A percentile compares a stretch with the other conserved stretches of the same genome.
Conservation (phyloP, 495 filamentous ascomycete species). For the Podospora appendiculata region DNA sequence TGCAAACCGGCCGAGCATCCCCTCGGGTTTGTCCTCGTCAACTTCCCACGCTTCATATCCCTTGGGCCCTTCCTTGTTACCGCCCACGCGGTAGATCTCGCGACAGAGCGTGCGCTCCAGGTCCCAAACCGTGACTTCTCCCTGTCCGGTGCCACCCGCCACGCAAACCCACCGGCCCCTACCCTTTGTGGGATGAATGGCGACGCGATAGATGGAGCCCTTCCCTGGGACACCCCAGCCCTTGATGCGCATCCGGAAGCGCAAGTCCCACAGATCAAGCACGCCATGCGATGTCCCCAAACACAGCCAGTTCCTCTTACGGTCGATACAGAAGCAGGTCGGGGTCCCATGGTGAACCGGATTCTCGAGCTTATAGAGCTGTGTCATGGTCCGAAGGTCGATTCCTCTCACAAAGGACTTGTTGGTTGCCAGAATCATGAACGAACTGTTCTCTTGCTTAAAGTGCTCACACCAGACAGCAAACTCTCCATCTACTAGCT, state of each 20-base stretch:
- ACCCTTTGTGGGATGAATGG: conserved; percentile 68
- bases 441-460: conserved; percentile 70
- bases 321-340: conserved; percentile 84
- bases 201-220: conserved; percentile 70
- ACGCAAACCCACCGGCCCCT: conserved; percentile 77
- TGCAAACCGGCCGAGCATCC: conserved; percentile 83
- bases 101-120: conserved; percentile 82
- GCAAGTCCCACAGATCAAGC: conserved; percentile 91
- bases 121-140: conserved; percentile 96
- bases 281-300: conserved; percentile 91
- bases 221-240: conserved; percentile 84
- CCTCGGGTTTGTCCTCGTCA: conserved; percentile 81
- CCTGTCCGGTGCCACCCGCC: conserved; percentile 77
- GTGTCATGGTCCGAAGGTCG: conserved; percentile 80
- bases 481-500: conserved; percentile 65
- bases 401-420: conserved; percentile 73
- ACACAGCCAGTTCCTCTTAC: conserved; percentile 79
- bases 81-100: conserved; percentile 72
- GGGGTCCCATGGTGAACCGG: conserved; percentile 90
- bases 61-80: conserved; percentile 46
- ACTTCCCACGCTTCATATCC: conserved; percentile 83
- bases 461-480: conserved; percentile 92
- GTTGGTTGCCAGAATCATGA: conserved; percentile 81
- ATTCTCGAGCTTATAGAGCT: conserved; percentile 75
- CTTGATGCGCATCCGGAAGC: conserved; percentile 80